A percentile compares a stretch with the other conserved stretches of the same genome.
Evolutionary conservation across 257 asterid genomes (phyloP).

Genomic region (Fraxinus americana): DNA sequence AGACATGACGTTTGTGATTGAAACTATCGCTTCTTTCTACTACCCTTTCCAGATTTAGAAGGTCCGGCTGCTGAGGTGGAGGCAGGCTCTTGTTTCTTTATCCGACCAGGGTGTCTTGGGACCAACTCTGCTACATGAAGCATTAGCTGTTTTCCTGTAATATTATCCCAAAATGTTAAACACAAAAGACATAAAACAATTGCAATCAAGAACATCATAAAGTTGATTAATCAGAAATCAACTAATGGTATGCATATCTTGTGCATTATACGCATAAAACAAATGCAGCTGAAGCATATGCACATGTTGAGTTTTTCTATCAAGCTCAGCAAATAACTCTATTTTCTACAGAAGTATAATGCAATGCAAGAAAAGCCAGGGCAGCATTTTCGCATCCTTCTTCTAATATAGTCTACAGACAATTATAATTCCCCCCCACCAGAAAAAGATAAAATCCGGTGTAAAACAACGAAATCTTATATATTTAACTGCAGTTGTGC

Average conservation of each 20-base stretch:
- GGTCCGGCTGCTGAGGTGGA: slow-evolving; percentile 59
- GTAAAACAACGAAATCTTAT: background rate
- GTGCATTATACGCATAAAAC: background rate
- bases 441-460: background rate
- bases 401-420: background rate
- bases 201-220: background rate
- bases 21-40: slow-evolving; percentile 74
- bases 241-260: background rate
- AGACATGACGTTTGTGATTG: background rate
- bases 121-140: slow-evolving; percentile 82
- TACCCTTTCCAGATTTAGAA: slow-evolving; percentile 88
- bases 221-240: background rate
- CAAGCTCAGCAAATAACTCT: background rate
- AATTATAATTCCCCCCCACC: background rate
- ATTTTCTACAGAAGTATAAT: background rate
- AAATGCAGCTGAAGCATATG: background rate
- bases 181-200: background rate
- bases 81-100: slow-evolving; percentile 79
- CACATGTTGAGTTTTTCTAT: background rate
- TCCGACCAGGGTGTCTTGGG: slow-evolving; percentile 88
- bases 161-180: slow-evolving; percentile 17
- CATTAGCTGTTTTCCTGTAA: slow-evolving; percentile 87
- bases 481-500: background rate
- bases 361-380: background rate
- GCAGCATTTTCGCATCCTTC: background rate